phyloP scores from a whole-genome alignment of 495 filamentous ascomycete genomes.

The Aspergillus ellipticus region DNA sequence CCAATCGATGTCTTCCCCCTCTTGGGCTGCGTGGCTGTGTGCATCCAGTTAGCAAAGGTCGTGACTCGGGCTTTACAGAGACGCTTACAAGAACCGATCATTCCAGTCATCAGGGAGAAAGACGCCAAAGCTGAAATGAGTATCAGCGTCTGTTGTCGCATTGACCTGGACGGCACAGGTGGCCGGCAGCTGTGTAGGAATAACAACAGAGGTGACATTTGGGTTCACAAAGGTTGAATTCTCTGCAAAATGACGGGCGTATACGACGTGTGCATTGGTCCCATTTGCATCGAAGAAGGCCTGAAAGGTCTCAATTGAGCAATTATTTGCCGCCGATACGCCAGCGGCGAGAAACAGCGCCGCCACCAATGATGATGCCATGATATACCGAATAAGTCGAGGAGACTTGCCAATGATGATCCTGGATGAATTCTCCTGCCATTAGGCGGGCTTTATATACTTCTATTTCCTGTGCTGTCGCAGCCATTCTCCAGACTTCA shows the following conservation, averaged over 20 bases:
- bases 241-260: background rate
- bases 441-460: background rate
- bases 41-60: background rate
- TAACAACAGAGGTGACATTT: background rate
- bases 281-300: background rate
- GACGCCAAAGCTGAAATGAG: background rate
- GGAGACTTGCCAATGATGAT: background rate
- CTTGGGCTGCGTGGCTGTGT: background rate
- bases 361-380: background rate
- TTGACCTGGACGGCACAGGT: background rate
- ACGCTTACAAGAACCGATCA: background rate
- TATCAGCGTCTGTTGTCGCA: background rate
- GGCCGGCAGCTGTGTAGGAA: background rate
- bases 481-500: background rate
- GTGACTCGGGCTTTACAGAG: background rate
- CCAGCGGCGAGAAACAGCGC: background rate
- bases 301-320: background rate
- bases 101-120: background rate
- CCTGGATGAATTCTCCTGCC: background rate
- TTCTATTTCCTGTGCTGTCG: background rate
- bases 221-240: background rate
- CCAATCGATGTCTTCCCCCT: background rate
- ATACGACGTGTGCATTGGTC: background rate
- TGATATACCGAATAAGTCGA: background rate
- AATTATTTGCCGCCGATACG: background rate